Evolutionary conservation across 495 filamentous ascomycete species (phyloP), one percentile per base, ranked within the genome.

Genomic region (Polyplosphaeria fusca): DNA sequence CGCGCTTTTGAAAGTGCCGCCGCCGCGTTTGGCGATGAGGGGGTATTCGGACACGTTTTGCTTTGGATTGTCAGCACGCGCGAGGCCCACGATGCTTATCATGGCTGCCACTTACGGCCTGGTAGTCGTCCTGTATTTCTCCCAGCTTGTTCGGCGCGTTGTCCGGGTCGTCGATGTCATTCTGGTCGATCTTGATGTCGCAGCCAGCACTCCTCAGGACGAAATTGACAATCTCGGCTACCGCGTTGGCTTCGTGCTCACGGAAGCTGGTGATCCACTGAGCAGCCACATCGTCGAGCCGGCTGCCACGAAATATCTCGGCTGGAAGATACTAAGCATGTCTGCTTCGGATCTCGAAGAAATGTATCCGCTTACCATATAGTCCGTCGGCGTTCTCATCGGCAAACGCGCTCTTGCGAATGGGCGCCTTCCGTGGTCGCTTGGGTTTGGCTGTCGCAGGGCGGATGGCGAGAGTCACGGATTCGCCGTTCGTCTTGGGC

Each of bases 11-110:
- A 97, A 97, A 20, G 83, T 76, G 40, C 81, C 78, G 61, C 78
- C 84, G 37, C 77, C 80, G 67, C 85, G 90, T 68, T 84, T 88
- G 9, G 89, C 89, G 19, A 94, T 86, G 14, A 98, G 79, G n/a
- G 93, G 94, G 65, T 97, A 98, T 23, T 96, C 94, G 16, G 86
- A 82, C 38, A 91, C 84, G 38, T 83, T 83, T 70, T 87, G 82
- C 71, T 86, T 55, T 24, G 42, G 25, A 45, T 71, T 54, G 71
- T 75, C 52, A 69, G 53, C 26, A 35, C 37, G 27, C 30, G 14
- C 13, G 24, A 52, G 14, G 38, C 38, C 14, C 1, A 9, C 20
- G 4, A 30, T 37, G 22, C 14, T 20, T 9, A 9, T n/a, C n/a
- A 7, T 35, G 30, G 30, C 25, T 2, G 37, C 66, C 76, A 69